These are phyloP conservation scores for Leccinellum luteum DNA, from an alignment of 768 basidiomycete genomes.

Conservation along the genomic window DNA sequence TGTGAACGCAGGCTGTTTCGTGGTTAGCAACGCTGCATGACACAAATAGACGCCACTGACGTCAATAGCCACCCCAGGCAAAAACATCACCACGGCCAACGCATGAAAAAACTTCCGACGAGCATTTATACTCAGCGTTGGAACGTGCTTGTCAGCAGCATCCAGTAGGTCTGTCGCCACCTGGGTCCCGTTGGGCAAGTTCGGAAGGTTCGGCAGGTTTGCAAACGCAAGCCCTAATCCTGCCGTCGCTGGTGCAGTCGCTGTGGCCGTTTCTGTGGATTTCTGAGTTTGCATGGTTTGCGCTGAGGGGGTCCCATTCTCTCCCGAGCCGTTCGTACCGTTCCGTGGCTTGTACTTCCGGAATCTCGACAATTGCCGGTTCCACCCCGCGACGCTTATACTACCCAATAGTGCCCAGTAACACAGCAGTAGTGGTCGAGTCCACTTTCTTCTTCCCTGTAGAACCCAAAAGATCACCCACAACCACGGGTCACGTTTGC, in stretches of 20 bases:
- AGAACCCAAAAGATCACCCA: constrained; percentile 80
- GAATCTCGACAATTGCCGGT: constrained; percentile 78
- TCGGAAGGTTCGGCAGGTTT: constrained; percentile 49
- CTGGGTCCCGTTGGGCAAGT: constrained; percentile 56
- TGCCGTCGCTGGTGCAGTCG: constrained; percentile 16
- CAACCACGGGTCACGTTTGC: constrained; percentile 79
- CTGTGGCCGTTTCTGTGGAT: constrained; percentile 11
- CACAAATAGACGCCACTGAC: constrained; percentile 48
- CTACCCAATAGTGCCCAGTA: constrained; percentile 85
- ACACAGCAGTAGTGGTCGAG: constrained; percentile 66
- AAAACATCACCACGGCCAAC: constrained; percentile 92
- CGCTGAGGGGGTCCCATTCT: constrained; percentile 33
- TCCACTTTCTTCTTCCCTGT: constrained; percentile 76
- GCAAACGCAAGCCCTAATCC: constrained; percentile 36
- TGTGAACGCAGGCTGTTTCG: constrained; percentile 85
- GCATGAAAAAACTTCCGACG: constrained; percentile 97
- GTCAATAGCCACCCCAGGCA: constrained; percentile 90
- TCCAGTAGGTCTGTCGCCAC: constrained; percentile 66
- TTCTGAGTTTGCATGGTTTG: constrained; percentile 24
- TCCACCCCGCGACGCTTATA: constrained; percentile 94
- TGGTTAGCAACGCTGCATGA: constrained; percentile 11
- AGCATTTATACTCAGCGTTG: constrained; percentile 86
- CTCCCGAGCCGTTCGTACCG: constrained; percentile 30
- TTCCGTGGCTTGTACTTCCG: constrained; percentile 61
- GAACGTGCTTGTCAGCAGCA: constrained; percentile 87